Evolutionary conservation across 2,329 filamentous ascomycete species (phyloP).

Genomic region (Ceratocystiopsis minuta): DNA sequence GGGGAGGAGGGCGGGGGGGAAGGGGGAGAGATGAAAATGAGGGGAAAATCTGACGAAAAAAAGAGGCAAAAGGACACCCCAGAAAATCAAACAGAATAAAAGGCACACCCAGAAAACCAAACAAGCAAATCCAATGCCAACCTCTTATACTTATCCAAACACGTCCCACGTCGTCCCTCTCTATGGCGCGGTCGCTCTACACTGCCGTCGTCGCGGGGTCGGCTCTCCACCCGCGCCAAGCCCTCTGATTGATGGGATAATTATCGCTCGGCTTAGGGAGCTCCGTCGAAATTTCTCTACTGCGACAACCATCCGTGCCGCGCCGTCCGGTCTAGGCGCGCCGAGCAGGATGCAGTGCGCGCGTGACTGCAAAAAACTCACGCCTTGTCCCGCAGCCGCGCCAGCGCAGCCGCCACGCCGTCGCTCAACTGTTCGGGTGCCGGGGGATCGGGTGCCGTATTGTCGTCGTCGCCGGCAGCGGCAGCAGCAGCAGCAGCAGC

Average conservation of each 20-base stretch:
- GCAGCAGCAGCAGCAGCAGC: not conserved
- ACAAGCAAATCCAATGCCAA: not conserved
- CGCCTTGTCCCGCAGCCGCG: slow-evolving; percentile 33
- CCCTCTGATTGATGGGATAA: too few relatives aligned
- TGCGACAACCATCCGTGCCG: not conserved
- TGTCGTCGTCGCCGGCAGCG: not conserved
- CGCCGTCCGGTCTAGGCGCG: not conserved
- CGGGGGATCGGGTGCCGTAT: not conserved
- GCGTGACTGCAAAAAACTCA: slow-evolving; percentile 3
- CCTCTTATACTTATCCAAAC: too few relatives aligned
- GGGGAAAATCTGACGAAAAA: not conserved
- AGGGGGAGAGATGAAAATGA: not conserved
- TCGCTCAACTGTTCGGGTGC: slow-evolving; percentile 28
- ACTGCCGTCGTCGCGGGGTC: too few relatives aligned
- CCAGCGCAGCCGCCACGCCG: slow-evolving; percentile 42
- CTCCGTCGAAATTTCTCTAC: too few relatives aligned
- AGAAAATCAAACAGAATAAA: not conserved
- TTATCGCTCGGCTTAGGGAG: too few relatives aligned
- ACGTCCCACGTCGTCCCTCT: too few relatives aligned
- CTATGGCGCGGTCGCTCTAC: too few relatives aligned
- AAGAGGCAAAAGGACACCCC: not conserved
- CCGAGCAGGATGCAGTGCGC: too few relatives aligned
- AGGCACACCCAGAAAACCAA: not conserved
- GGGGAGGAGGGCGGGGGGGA: too few relatives aligned
- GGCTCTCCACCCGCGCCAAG: too few relatives aligned